Evolutionary conservation across 106 monocot genomes (phyloP), one percentile per base, ranked within the genome.

Genomic region (Apostasia ramifera): DNA sequence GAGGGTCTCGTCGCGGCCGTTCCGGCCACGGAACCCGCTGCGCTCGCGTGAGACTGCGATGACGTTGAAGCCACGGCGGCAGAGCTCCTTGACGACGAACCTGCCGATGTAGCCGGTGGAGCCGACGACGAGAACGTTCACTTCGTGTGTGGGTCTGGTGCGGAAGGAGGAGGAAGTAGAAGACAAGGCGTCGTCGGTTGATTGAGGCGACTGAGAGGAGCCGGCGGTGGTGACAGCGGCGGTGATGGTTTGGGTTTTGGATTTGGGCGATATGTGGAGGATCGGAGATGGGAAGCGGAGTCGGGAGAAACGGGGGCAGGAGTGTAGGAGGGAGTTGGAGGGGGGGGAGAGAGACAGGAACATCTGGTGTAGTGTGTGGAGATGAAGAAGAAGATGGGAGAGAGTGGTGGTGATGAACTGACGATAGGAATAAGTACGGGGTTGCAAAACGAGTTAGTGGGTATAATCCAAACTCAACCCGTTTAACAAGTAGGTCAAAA

Each of bases 71-170:
- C 95, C 95, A 12, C 95, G 85, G 53, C 71, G 45, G 72, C 71
- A 59, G 50, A 95, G 91, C 86, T 95, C 95, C 44, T 80, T 76
- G 59, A 92, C 91, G 55, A 95, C 92, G 80, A 81, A 91, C 11
- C 71, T 78, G 46, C 95, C 91, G 64, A 95, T 95, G 82, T 95
- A 92, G 60, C 91, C 95, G 14, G 95, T 95, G 61, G 91, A 73
- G 57, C 95, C 95, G 64, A 77, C 75, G 44, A 92, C 88, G 42
- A 95, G 78, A 37, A 92, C 74, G 61, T 69, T 92, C 73, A 84
- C 50, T 63, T 80, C 75, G 3, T 57, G 26, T 3, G 85, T 85
- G 38, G 78, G 50, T 41, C 56, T 78, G 55, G 61, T 12, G 2
- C 83, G 62, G 64, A 88, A 84, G 58, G 87, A 73, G 4, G 55